Conservation (phyloP, 2,329 filamentous ascomycete species). For the Escovopsis sp. region DNA sequence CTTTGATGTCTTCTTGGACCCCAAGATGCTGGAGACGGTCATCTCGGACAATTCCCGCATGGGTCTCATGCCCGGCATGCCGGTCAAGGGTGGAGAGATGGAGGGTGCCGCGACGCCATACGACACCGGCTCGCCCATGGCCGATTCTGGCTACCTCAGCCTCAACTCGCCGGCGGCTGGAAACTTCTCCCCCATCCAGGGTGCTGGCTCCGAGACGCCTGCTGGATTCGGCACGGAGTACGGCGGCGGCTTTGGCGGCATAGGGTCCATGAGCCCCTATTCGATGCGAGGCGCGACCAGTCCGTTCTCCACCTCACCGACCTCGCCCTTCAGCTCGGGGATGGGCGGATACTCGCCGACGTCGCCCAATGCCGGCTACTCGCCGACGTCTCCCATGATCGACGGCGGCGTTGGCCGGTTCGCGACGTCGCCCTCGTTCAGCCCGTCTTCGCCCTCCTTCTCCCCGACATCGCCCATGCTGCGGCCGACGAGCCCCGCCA, state of each 20-base stretch:
- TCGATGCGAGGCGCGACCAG: slow-evolving; percentile 48
- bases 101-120: slow-evolving; percentile 90
- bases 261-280: slow-evolving; percentile 48
- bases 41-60: slow-evolving; percentile 83
- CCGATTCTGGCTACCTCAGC: slow-evolving; percentile 52
- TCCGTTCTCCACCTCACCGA: slow-evolving; percentile 59
- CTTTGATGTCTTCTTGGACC: slow-evolving; percentile 86
- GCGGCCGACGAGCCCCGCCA: slow-evolving; percentile 38
- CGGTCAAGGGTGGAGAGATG: slow-evolving; percentile 57
- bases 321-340: slow-evolving; percentile 45
- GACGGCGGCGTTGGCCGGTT: slow-evolving; percentile 36
- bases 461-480: slow-evolving; percentile 47
- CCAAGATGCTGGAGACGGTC: slow-evolving; percentile 88
- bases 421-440: slow-evolving; percentile 47
- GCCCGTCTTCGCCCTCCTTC: slow-evolving; percentile 48
- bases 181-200: slow-evolving; percentile 66
- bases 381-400: slow-evolving; percentile 60
- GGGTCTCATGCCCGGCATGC: slow-evolving; percentile 67
- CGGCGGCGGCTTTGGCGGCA: slow-evolving; percentile 34
- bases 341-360: slow-evolving; percentile 57
- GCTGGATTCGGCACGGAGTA: slow-evolving; percentile 52
- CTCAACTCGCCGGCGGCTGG: slow-evolving; percentile 47
- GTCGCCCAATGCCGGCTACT: slow-evolving; percentile 59
- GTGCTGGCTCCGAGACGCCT: slow-evolving; percentile 56
- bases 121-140: slow-evolving; percentile 70